Base-by-base conservation (phyloP, 805 yeast genomes). In the Pichia exigua region DNA sequence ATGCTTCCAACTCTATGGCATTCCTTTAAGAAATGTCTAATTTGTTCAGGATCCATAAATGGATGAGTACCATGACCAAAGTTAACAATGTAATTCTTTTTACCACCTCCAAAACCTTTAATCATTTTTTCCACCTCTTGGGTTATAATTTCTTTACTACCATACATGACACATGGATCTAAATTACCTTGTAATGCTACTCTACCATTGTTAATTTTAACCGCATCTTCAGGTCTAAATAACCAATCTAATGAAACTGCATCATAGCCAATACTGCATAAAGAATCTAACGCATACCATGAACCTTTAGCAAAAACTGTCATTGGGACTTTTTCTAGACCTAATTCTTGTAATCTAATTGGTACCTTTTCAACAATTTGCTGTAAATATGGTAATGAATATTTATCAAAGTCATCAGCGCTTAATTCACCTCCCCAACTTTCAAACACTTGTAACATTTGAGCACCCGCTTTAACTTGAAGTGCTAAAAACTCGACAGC, bases 61-160 rank as follows among this genome's bases (percentile, higher is more conserved):
- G 99, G 99, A 66, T 90, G 97, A 22, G 99, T 94, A 18, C 99
- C 99, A 62, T 94, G 99, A 45, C 99, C 99, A 64, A 94, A 87
- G 73, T 94, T 94, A 60, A 92, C 84, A 59, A 94, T 92, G 71
- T 94, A 94, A 62, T 85, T 78, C 63, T 87, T 81, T 68, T 89
- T 89, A 22, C 97, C 97, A 44, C 95, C 95, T n/a, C 94, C 94
- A 65, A 94, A 94, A 8, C 91, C 95, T 53, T 74, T 66, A 54
- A 94, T 85, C 99, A 94, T 94, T 57, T 76, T 76, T 70, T 87
- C 87, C 18, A 87, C 96, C 70, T 90, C 90, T 55, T 74, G 67
- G 21, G 92, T 73, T 59, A 94, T 94, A 35, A 77, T 74, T 66
- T 87, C 96, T 51, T 84, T 80, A 4, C 94, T 76, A 17, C 99